Conservation (phyloP, 2,329 filamentous ascomycete genomes). For the Sclerotinia subarctica region DNA sequence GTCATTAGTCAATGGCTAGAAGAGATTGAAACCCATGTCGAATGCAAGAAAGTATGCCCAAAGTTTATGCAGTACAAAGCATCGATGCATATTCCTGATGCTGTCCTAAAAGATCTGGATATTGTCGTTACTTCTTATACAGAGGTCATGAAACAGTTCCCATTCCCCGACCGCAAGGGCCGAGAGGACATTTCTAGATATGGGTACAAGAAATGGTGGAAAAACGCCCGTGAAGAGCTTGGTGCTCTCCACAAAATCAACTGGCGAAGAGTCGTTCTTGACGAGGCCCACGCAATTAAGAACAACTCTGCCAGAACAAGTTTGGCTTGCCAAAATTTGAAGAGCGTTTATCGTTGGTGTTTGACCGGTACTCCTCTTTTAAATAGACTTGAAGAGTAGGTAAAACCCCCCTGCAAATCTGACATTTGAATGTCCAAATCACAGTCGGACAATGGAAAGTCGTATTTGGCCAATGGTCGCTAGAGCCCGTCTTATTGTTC, state of each 20-base stretch:
- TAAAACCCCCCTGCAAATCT: background rate
- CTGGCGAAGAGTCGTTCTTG: slow-evolving; percentile 53
- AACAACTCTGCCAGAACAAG: slow-evolving; percentile 44
- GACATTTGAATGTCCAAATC: background rate
- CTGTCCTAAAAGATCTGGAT: slow-evolving; percentile 29
- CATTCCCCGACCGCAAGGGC: slow-evolving; percentile 88
- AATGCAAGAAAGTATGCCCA: slow-evolving; percentile 23
- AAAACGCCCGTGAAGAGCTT: slow-evolving; percentile 36
- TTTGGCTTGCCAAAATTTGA: slow-evolving; percentile 43
- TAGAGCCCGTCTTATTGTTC: background rate
- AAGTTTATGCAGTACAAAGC: slow-evolving; percentile 33
- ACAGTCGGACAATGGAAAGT: background rate
- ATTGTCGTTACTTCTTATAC: slow-evolving; percentile 35
- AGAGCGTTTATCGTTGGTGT: slow-evolving; percentile 36
- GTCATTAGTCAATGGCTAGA: slow-evolving; percentile 36
- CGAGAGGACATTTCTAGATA: slow-evolving; percentile 70
- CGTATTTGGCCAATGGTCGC: background rate
- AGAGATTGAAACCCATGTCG: slow-evolving; percentile 33
- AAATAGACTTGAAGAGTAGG: slow-evolving; percentile 37
- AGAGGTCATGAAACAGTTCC: slow-evolving; percentile 58
- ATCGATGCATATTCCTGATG: slow-evolving; percentile 4
- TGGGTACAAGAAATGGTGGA: slow-evolving; percentile 39
- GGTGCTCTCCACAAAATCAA: slow-evolving; percentile 42
- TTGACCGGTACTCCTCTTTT: slow-evolving; percentile 37
- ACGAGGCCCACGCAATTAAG: slow-evolving; percentile 57